Percentiles rank a stretch among this genome's conserved stretches.
Conservation (phyloP, 1,284 basidiomycete species). For the Rhodotorula sp. region DNA sequence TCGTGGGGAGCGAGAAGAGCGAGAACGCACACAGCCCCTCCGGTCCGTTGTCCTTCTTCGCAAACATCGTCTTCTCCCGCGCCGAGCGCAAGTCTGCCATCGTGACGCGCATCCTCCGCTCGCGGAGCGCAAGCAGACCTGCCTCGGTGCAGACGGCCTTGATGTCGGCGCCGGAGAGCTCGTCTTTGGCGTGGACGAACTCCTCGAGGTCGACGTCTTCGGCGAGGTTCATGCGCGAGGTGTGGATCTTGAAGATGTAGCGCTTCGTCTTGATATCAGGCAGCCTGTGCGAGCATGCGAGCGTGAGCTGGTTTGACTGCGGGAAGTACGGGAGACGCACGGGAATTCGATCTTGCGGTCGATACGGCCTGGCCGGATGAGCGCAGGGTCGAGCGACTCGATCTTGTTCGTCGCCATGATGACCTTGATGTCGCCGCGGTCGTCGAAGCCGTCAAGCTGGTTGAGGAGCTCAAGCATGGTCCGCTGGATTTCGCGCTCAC, state of each 20-base stretch:
- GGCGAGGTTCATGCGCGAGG: slow-evolving; percentile 88
- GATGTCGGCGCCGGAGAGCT: slow-evolving; percentile 91
- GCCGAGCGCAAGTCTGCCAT: slow-evolving; percentile 58
- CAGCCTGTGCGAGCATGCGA: slow-evolving; percentile 58
- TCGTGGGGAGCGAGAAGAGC: neutral
- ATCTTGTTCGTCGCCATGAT: slow-evolving; percentile 94
- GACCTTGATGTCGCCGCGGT: slow-evolving; percentile 95
- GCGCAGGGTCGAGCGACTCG: slow-evolving; percentile 90
- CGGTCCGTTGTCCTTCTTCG: slow-evolving; percentile 49
- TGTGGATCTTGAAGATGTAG: slow-evolving; percentile 97
- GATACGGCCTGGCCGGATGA: slow-evolving; percentile 97
- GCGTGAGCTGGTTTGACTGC: neutral
- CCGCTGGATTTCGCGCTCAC: slow-evolving; percentile 55
- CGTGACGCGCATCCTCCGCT: slow-evolving; percentile 94
- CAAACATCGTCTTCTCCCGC: slow-evolving; percentile 49
- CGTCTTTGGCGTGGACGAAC: slow-evolving; percentile 94
- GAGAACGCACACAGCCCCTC: slow-evolving; percentile 44
- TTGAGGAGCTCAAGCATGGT: slow-evolving; percentile 55
- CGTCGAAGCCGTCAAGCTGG: slow-evolving; percentile 98
- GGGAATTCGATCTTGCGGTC: slow-evolving; percentile 83
- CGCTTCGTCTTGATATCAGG: slow-evolving; percentile 96
- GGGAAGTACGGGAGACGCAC: slow-evolving; percentile 23
- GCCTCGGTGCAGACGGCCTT: slow-evolving; percentile 85
- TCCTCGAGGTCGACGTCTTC: slow-evolving; percentile 96
- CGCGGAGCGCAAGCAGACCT: slow-evolving; percentile 87